These are phyloP conservation scores for Keithomyces neogunnii DNA, from an alignment of 2,329 filamentous ascomycete species.

Conservation along the genomic window DNA sequence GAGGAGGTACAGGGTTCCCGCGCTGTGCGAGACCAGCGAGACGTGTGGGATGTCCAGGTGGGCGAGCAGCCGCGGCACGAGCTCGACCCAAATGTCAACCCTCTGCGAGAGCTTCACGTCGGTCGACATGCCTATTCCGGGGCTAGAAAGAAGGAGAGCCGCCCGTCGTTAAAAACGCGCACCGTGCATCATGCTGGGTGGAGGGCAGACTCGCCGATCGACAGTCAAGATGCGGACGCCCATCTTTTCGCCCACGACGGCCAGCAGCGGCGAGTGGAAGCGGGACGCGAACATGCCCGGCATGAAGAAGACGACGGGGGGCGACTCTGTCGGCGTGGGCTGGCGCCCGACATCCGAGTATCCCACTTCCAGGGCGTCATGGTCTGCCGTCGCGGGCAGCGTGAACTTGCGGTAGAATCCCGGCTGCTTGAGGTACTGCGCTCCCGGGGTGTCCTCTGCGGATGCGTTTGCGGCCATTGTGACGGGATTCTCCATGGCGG, in stretches of 20 bases:
- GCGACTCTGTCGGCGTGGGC: conserved; percentile 1
- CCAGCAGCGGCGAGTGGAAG: conserved; percentile 21
- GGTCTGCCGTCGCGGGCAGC: conserved; percentile 13
- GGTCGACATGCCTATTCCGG: conserved; percentile 18
- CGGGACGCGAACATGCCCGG: conserved; percentile 19
- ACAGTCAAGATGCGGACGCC: conserved; percentile 22
- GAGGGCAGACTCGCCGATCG: conserved; percentile 20
- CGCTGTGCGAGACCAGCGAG: conserved; percentile 21
- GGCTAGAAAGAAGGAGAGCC: conserved; percentile 8
- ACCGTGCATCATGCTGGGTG: conserved; percentile 9
- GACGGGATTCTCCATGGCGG: no score
- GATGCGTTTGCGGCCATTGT: no score
- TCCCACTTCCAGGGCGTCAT: conserved; percentile 14
- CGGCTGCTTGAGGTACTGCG: no score
- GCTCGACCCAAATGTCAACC: conserved; percentile 17
- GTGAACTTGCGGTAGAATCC: conserved; percentile 17
- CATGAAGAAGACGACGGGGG: conserved; percentile 19
- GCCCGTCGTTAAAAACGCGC: background rate
- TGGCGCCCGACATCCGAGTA: conserved; percentile 20
- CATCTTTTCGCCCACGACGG: conserved; percentile 21
- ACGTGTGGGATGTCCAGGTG: conserved; percentile 24
- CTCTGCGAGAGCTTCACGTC: conserved; percentile 5
- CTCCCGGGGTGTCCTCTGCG: no score
- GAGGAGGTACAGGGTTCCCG: conserved; percentile 22
- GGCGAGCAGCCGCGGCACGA: conserved; percentile 22